These are phyloP conservation scores for Clausena lansium DNA, from an alignment of 345 rosid species.

Conservation along the genomic window DNA sequence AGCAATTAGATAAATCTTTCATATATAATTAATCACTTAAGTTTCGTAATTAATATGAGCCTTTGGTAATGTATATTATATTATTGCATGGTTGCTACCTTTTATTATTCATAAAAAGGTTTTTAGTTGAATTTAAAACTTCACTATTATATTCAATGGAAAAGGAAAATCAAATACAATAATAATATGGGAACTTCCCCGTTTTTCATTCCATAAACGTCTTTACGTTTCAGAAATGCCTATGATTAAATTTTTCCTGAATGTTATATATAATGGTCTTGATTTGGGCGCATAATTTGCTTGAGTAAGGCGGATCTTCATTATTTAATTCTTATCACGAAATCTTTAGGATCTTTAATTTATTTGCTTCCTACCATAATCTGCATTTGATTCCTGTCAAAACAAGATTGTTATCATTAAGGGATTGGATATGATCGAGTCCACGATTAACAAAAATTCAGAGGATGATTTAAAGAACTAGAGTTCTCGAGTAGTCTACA, in stretches of 20 bases:
- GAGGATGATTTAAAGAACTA: background rate
- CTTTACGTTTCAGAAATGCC: no score
- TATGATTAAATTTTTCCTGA: no score
- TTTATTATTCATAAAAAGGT: background rate
- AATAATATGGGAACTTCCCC: no score
- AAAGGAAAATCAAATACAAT: no score
- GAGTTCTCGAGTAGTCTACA: background rate
- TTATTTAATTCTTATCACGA: background rate
- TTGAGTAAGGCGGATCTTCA: background rate
- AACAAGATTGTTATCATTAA: background rate
- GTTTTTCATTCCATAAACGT: no score
- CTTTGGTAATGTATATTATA: background rate
- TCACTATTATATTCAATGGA: no score
- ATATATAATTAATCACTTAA: background rate
- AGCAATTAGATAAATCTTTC: background rate
- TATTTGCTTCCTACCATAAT: background rate
- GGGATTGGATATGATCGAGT: background rate
- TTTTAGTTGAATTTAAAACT: no score
- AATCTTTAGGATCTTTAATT: background rate
- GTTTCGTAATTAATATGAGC: background rate
- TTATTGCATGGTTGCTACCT: background rate
- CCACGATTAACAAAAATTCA: background rate
- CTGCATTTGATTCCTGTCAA: background rate
- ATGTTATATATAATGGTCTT: no score
- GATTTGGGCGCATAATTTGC: background rate